These are phyloP conservation scores for Fusarium tuaranense DNA, from an alignment of 2,329 filamentous ascomycete species.

Conservation along the genomic window DNA sequence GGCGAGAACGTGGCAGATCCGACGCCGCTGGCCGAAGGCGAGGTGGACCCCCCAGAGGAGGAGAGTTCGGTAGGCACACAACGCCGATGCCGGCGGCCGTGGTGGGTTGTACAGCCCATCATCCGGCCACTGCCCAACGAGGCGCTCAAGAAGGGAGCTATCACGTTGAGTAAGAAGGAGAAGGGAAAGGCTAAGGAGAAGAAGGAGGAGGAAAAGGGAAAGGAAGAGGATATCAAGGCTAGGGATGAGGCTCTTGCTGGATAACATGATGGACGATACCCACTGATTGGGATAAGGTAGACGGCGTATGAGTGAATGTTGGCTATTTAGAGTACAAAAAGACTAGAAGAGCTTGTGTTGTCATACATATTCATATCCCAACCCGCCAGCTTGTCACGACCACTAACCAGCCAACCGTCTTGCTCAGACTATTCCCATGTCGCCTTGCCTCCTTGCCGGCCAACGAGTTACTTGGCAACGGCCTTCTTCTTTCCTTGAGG, in stretches of 20 bases:
- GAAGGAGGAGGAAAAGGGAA: slow-evolving; percentile 38
- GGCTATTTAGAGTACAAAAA: slow-evolving; percentile 2
- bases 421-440: neutral
- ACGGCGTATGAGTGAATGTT: slow-evolving; percentile 22
- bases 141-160: slow-evolving; percentile 83
- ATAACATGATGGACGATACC: slow-evolving; percentile 18
- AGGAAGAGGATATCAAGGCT: slow-evolving; percentile 41
- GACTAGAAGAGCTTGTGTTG: neutral
- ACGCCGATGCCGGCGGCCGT: slow-evolving; percentile 81
- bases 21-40: slow-evolving; percentile 43
- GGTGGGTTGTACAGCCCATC: slow-evolving; percentile 92
- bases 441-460: neutral
- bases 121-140: slow-evolving; percentile 88
- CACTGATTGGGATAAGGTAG: slow-evolving; percentile 9
- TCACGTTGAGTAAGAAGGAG: slow-evolving; percentile 80
- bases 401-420: neutral
- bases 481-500: neutral
- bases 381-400: neutral
- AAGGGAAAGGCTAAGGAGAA: slow-evolving; percentile 52
- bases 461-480: neutral
- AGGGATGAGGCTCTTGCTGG: slow-evolving; percentile 44
- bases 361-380: neutral
- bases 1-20: slow-evolving; percentile 61
- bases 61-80: slow-evolving; percentile 76
- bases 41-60: slow-evolving; percentile 55